Evolutionary conservation across 148 eudicot genomes (phyloP).

Genomic region (Fagopyrum tataricum): DNA sequence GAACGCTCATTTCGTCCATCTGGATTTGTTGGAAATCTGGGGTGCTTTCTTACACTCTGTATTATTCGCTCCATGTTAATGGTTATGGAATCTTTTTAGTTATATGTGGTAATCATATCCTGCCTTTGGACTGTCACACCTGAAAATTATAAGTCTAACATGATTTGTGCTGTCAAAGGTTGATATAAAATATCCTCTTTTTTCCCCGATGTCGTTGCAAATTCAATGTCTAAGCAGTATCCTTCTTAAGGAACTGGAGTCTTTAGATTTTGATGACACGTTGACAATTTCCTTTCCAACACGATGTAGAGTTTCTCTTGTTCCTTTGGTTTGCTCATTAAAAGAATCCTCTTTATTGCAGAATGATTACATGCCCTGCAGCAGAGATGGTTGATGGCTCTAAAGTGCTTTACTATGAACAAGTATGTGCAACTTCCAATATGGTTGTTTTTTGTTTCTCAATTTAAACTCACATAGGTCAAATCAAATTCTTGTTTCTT

Average conservation of each 20-base stretch:
- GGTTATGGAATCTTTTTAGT: background rate
- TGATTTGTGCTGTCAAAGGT: background rate
- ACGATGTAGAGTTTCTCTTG: background rate
- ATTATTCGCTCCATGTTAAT: background rate
- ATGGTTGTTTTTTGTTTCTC: background rate
- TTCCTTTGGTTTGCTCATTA: background rate
- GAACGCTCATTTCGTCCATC: background rate
- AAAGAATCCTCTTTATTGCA: constrained; percentile 19
- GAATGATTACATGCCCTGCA: constrained; percentile 94
- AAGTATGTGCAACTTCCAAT: constrained; percentile 30
- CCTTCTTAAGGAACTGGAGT: background rate
- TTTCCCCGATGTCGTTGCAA: background rate
- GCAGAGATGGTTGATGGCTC: constrained; percentile 97
- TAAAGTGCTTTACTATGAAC: constrained; percentile 75
- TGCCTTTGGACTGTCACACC: background rate
- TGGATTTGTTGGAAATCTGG: background rate
- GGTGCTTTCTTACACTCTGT: background rate
- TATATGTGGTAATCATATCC: background rate
- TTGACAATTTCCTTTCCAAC: background rate
- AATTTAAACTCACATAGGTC: background rate
- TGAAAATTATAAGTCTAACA: background rate
- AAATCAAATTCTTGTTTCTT: constrained; percentile 15
- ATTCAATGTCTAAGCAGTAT: background rate
- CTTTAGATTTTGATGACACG: background rate
- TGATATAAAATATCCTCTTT: background rate